Percentiles rank a stretch among this genome's conserved stretches.
These are phyloP conservation scores for Sarocladiaceae sp. DNA, from an alignment of 2,329 filamentous ascomycete species.

Conservation along the genomic window DNA sequence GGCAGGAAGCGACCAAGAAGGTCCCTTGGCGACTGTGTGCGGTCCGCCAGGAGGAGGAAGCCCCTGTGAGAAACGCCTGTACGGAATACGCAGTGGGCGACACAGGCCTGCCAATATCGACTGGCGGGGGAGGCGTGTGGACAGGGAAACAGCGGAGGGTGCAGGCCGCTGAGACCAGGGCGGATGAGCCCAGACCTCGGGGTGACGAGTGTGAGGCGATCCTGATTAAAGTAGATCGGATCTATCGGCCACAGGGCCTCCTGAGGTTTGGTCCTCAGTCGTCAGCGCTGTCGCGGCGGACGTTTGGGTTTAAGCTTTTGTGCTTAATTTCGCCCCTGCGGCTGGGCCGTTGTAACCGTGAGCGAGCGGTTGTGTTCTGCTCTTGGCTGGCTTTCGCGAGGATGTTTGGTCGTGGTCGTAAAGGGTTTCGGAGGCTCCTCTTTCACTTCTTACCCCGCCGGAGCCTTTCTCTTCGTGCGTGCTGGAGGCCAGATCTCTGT, in stretches of 20 bases:
- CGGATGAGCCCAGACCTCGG: conserved; percentile 4
- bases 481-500: no score
- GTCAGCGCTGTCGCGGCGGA: conserved; percentile 8
- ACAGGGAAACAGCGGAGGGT: conserved; percentile 7
- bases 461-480: no score
- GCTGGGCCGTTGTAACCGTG: not conserved
- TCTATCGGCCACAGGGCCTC: conserved; percentile 9
- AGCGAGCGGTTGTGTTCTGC: no score
- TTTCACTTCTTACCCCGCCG: no score
- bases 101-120: not conserved
- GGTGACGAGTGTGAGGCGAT: conserved; percentile 9
- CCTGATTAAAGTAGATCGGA: conserved; percentile 9
- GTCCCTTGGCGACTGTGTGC: no score
- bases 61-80: not conserved
- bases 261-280: no score
- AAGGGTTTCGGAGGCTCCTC: no score
- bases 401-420: no score
- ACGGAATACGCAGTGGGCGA: not conserved
- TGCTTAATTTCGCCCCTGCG: conserved; percentile 8
- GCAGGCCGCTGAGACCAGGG: conserved; percentile 7
- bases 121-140: not conserved
- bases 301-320: conserved; percentile 10
- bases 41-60: not conserved
- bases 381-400: no score
- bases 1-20: no score